Conservation (phyloP, 306 rosid species). For the Rubus idaeus region DNA sequence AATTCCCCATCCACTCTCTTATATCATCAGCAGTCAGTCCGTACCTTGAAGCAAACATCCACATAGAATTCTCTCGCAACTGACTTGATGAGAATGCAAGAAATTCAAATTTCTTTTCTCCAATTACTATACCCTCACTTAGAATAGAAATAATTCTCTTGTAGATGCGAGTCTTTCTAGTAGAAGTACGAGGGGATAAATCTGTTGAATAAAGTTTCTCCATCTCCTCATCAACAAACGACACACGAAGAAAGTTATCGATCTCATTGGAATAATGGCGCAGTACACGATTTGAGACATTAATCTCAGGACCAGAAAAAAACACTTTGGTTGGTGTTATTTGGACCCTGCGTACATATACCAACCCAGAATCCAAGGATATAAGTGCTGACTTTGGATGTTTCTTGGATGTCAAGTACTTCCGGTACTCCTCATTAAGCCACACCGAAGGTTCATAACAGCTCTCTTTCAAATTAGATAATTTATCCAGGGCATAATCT, state of each 20-base stretch:
- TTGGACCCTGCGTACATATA: slow-evolving; percentile 70
- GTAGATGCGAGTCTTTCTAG: slow-evolving; percentile 58
- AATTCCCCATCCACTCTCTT: slow-evolving; percentile 72
- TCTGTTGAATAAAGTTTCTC: slow-evolving; percentile 60
- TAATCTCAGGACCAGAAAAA: slow-evolving; percentile 73
- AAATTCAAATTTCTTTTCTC: slow-evolving; percentile 74
- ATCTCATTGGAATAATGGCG: slow-evolving; percentile 42
- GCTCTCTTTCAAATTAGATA: slow-evolving; percentile 52
- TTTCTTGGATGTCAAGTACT: slow-evolving; percentile 27
- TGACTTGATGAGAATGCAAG: slow-evolving; percentile 93
- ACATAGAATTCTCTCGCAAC: slow-evolving; percentile 67
- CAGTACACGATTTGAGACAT: slow-evolving; percentile 82
- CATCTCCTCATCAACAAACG: slow-evolving; percentile 90
- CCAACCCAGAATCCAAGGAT: slow-evolving; percentile 64
- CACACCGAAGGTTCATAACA: slow-evolving; percentile 68
- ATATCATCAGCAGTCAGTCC: slow-evolving; percentile 45
- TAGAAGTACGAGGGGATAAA: slow-evolving; percentile 53
- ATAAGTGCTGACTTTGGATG: slow-evolving; percentile 46
- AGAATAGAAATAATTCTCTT: slow-evolving; percentile 61
- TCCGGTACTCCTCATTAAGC: slow-evolving; percentile 53
- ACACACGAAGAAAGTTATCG: slow-evolving; percentile 74
- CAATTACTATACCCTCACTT: slow-evolving; percentile 60
- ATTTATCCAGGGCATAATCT: slow-evolving; percentile 61
- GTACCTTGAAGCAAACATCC: slow-evolving; percentile 82
- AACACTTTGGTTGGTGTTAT: slow-evolving; percentile 70